Percentiles rank a stretch among this genome's conserved stretches.
Conservation (phyloP, 2,329 filamentous ascomycete genomes). For the Pseudopyrenochaeta lycopersici region DNA sequence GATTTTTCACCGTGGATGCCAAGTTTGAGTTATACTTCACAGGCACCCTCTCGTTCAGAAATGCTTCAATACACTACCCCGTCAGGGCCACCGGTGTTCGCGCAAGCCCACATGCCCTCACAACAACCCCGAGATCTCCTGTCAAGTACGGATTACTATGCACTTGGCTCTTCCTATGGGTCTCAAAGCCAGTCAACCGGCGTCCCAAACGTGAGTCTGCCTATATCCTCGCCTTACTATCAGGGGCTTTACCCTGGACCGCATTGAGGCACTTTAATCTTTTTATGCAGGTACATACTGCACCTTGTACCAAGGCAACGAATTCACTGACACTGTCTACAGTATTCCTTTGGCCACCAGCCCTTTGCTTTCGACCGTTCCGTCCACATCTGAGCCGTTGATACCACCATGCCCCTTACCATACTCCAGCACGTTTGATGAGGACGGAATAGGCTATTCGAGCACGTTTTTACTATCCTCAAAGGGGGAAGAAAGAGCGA, state of each 20-base stretch:
- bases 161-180: conserved; percentile 15
- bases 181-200: conserved; percentile 13
- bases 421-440: neutral
- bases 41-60: conserved; percentile 12
- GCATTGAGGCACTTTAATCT: conserved; percentile 14
- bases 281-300: conserved; percentile 6
- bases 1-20: conserved; percentile 30
- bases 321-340: conserved; percentile 11
- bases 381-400: conserved; percentile 5
- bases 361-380: neutral
- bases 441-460: neutral
- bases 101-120: conserved; percentile 21
- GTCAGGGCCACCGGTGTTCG: conserved; percentile 14
- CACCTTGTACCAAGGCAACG: neutral
- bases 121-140: conserved; percentile 18
- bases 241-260: conserved; percentile 11
- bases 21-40: conserved; percentile 15
- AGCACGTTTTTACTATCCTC: neutral
- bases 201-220: conserved; percentile 27
- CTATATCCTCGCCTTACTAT: conserved; percentile 17
- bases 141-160: conserved; percentile 17
- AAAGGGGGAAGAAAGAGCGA: conserved; percentile 1
- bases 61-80: conserved; percentile 22
- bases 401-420: neutral
- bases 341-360: conserved; percentile 16